phyloP scores from a whole-genome alignment of 2,329 filamentous ascomycete genomes.

The Zalaria sp. region DNA sequence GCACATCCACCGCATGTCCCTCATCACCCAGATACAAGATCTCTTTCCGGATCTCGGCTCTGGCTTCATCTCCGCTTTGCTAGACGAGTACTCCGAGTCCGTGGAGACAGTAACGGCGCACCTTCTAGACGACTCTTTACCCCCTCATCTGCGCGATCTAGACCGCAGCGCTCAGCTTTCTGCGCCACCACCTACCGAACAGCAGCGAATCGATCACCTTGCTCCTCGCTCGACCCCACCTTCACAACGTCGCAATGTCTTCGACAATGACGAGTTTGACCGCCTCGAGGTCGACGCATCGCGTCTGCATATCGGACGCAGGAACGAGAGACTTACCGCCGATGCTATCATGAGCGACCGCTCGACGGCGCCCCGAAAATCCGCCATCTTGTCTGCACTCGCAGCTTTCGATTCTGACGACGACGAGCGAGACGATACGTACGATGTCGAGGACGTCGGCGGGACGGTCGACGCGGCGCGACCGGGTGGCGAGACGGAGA shows the following conservation, averaged over 20 bases:
- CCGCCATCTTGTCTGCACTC: constrained; percentile 75
- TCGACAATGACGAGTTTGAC: constrained; percentile 70
- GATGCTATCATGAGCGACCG: constrained; percentile 57
- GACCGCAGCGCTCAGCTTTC: constrained; percentile 53
- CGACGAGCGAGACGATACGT: constrained; percentile 93
- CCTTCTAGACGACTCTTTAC: constrained; percentile 64
- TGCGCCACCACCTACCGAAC: constrained; percentile 8
- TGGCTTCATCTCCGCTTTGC: constrained; percentile 62
- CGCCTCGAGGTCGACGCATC: constrained; percentile 50
- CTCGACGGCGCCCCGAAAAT: constrained; percentile 56
- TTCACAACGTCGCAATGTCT: constrained; percentile 52
- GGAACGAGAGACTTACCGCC: constrained; percentile 47
- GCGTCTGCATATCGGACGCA: constrained; percentile 68
- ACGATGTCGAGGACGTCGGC: constrained; percentile 83
- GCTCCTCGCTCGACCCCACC: constrained; percentile 45
- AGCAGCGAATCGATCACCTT: constrained; percentile 22
- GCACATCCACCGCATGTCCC: constrained; percentile 69
- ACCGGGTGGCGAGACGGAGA: constrained; percentile 31
- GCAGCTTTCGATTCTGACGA: constrained; percentile 86
- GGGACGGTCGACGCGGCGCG: constrained; percentile 60
- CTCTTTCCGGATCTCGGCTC: constrained; percentile 79
- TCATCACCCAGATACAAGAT: constrained; percentile 84
- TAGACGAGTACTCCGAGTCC: constrained; percentile 67
- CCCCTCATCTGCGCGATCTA: constrained; percentile 47
- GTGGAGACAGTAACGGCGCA: constrained; percentile 69